Evolutionary conservation across 2,329 filamentous ascomycete species (phyloP).

Genomic region (Bipolaris oryzae): DNA sequence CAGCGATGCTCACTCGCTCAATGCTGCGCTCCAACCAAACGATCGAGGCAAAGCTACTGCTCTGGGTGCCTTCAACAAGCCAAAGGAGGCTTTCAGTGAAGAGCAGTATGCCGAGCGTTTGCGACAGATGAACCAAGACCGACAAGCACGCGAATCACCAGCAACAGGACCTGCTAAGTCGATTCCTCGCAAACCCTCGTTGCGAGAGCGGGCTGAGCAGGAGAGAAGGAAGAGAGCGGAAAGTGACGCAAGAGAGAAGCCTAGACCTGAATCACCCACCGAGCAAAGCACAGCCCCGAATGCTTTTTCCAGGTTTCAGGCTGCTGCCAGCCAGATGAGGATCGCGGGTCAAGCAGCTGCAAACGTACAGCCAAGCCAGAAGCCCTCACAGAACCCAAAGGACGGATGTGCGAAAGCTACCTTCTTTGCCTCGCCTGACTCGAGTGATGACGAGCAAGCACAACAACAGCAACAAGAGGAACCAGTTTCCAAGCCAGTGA

Average conservation of each 20-base stretch:
- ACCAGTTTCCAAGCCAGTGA: conserved; percentile 20
- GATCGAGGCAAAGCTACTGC: conserved; percentile 85
- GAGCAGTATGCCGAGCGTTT: conserved; percentile 83
- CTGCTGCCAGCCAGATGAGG: conserved; percentile 54
- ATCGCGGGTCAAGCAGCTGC: conserved; percentile 31
- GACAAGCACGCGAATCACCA: conserved; percentile 59
- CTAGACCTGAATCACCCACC: conserved; percentile 38
- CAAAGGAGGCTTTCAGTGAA: conserved; percentile 79
- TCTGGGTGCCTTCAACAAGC: conserved; percentile 73
- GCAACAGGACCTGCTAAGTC: conserved; percentile 26
- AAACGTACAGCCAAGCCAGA: conserved; percentile 16
- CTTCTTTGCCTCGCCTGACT: conserved; percentile 41
- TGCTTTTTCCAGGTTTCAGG: conserved; percentile 55
- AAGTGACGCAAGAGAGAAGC: conserved; percentile 26
- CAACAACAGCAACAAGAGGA: conserved; percentile 45
- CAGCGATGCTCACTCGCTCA: conserved; percentile 68
- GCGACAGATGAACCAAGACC: conserved; percentile 76
- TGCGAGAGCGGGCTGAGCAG: conserved; percentile 45
- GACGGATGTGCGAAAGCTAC: conserved; percentile 27
- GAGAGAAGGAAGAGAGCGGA: conserved; percentile 43
- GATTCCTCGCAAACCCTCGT: conserved; percentile 32
- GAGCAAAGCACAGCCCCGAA: conserved; percentile 39
- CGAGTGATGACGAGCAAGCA: conserved; percentile 35
- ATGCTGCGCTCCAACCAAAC: conserved; percentile 70
- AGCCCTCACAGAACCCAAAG: conserved; percentile 20